These are phyloP conservation scores for Smallanthus sonchifolius DNA, from an alignment of 129 eudicot species.

Conservation along the genomic window DNA sequence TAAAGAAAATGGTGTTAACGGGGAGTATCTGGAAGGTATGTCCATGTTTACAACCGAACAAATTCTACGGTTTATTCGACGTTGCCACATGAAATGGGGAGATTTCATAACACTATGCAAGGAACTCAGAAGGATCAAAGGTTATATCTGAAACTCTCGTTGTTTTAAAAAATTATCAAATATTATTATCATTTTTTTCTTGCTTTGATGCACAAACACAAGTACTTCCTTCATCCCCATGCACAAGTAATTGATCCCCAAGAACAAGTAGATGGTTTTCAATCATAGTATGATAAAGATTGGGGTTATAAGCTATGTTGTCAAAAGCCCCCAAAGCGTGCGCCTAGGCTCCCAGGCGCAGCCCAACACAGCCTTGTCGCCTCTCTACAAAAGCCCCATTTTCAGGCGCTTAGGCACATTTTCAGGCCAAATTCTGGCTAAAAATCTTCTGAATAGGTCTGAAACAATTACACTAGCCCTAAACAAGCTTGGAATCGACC, in stretches of 20 bases:
- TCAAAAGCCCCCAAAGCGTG: too few relatives aligned
- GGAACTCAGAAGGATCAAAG: conserved; percentile 90
- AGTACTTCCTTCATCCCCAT: not conserved
- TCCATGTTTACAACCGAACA: conserved; percentile 92
- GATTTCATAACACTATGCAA: conserved; percentile 93
- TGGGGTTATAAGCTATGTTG: not conserved
- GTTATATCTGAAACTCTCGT: conserved; percentile 26
- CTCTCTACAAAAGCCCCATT: too few relatives aligned
- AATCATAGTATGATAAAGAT: not conserved
- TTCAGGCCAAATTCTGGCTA: too few relatives aligned
- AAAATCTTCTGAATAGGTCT: too few relatives aligned
- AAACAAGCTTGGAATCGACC: too few relatives aligned
- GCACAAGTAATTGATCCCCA: not conserved
- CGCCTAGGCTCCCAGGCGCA: too few relatives aligned
- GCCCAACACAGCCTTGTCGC: too few relatives aligned
- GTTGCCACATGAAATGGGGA: conserved; percentile 98
- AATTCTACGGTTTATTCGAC: conserved; percentile 81
- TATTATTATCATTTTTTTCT: not conserved
- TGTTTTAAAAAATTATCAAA: too few relatives aligned
- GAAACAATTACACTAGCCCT: too few relatives aligned
- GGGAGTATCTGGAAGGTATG: conserved; percentile 95
- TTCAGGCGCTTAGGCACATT: too few relatives aligned
- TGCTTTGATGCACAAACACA: not conserved
- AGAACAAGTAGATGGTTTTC: not conserved
- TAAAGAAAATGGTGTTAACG: conserved; percentile 83